Evolutionary conservation across 2,329 filamentous ascomycete genomes (phyloP), one percentile per base, ranked within the genome.

Genomic region (Ceratocystis harringtonii): DNA sequence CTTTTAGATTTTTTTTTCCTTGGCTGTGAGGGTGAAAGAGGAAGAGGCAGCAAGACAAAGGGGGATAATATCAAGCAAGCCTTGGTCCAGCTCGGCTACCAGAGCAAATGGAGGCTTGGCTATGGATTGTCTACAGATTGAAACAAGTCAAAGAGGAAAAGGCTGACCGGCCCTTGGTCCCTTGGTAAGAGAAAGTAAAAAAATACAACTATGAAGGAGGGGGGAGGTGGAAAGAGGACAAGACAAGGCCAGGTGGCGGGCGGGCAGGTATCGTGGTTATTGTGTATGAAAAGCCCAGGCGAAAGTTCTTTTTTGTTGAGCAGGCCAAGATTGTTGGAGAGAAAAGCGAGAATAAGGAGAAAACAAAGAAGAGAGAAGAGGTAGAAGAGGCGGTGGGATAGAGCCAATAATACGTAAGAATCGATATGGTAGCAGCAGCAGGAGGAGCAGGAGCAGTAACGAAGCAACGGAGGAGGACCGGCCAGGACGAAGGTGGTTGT

Each of bases 41-140:
- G 48, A 32, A 44, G 41, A 62, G 41, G 61, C 28, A 52, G 12
- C 43, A 63, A 62, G 61, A 57, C 36, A 62, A 63, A 57, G 41
- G 17, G 55, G 55, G 55, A 28, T 15, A 58, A 36, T 22, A 36
- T 58, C 28, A 15, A 30, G 15, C 28, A n/a, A 10, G 55, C 30
- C 32, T 22, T n/a, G n/a, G 48, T 8, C 36, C 25, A 10, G 19
- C 17, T 32, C 28, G 17, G 55, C 28, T 15, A 36, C 17, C 12
- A 17, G 28, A 7, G 55, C 55, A 36, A 25, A 36, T 7, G 25
- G 25, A 5, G 55, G 55, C 55, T 58, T 58, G 30, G 55, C 55
- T 58, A 30, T 32, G 55, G n/a, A 58, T 36, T 58, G 28, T 17
- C 28, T 36, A 30, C 61, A 19, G 41, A 17, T 32, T 48, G 41